phyloP scores from a whole-genome alignment of 2,329 filamentous ascomycete species.

The Ophiostoma triangulosporum region DNA sequence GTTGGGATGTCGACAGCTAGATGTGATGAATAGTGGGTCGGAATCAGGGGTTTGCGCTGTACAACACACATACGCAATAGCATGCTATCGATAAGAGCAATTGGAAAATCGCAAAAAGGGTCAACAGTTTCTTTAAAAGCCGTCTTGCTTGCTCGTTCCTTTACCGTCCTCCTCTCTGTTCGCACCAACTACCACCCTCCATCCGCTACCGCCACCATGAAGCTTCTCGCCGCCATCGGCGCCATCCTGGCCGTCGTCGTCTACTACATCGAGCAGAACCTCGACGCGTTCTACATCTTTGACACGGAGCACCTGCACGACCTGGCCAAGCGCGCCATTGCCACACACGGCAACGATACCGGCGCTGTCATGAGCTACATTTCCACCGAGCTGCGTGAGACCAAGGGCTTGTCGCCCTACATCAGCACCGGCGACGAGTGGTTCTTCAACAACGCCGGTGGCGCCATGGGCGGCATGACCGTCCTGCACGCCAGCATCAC shows the following conservation, averaged over 20 bases:
- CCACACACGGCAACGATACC: constrained; percentile 62
- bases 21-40: not conserved
- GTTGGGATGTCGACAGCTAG: not conserved
- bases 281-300: constrained; percentile 63
- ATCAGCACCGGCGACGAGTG: constrained; percentile 57
- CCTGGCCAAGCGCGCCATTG: constrained; percentile 52
- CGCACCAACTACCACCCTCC: not conserved
- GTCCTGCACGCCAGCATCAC: constrained; percentile 79
- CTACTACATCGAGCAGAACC: constrained; percentile 43
- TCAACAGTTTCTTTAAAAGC: not conserved
- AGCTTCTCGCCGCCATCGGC: constrained; percentile 36
- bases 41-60: not conserved
- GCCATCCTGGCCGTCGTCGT: constrained; percentile 40
- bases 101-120: not conserved
- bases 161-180: not conserved
- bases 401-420: constrained; percentile 35
- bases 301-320: constrained; percentile 53
- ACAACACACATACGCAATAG: too few relatives aligned
- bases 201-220: constrained; percentile 8
- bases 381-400: constrained; percentile 48
- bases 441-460: constrained; percentile 86
- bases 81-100: too few relatives aligned
- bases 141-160: not conserved
- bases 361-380: constrained; percentile 54
- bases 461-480: constrained; percentile 86